These are phyloP conservation scores for Tephrocybe sp. DNA, from an alignment of 768 basidiomycete genomes.

Conservation along the genomic window DNA sequence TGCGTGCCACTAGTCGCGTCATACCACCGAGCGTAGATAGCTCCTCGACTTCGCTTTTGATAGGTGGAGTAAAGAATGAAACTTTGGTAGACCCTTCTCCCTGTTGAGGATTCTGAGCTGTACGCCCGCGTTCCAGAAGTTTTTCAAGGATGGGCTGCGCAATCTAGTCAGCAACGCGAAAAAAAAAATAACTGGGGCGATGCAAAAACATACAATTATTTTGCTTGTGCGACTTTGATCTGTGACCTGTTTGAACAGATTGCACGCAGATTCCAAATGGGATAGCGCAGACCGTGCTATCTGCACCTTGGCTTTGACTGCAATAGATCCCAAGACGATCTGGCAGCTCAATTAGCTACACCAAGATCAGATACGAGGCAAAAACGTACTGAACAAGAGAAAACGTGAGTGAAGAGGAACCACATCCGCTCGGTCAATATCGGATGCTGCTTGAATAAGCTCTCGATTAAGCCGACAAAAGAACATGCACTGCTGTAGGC, in stretches of 20 bases:
- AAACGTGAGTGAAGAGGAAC: constrained; percentile 72
- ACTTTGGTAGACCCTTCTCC: constrained; percentile 26
- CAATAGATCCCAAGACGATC: constrained; percentile 72
- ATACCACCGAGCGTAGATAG: constrained; percentile 59
- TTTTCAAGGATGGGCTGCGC: constrained; percentile 60
- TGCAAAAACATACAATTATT: constrained; percentile 47
- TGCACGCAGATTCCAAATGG: constrained; percentile 61
- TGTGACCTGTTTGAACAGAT: constrained; percentile 53
- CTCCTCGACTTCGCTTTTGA: constrained; percentile 63
- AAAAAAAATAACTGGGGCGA: neutral
- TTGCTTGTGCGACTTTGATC: constrained; percentile 52
- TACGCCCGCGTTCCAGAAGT: constrained; percentile 50
- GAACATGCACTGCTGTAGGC: constrained; percentile 69
- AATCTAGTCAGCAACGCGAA: neutral
- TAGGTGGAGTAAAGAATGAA: constrained; percentile 33
- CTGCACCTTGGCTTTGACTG: constrained; percentile 60
- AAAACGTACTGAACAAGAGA: constrained; percentile 60
- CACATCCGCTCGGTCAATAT: constrained; percentile 67
- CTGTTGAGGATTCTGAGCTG: constrained; percentile 26
- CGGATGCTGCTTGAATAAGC: constrained; percentile 63
- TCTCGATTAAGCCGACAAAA: constrained; percentile 63
- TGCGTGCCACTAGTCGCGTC: constrained; percentile 58
- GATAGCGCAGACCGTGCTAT: constrained; percentile 65
- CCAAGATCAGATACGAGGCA: neutral
- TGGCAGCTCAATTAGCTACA: constrained; percentile 21